These are phyloP conservation scores for Aspergillus ruber DNA, from an alignment of 2,329 filamentous ascomycete genomes.

Conservation along the genomic window DNA sequence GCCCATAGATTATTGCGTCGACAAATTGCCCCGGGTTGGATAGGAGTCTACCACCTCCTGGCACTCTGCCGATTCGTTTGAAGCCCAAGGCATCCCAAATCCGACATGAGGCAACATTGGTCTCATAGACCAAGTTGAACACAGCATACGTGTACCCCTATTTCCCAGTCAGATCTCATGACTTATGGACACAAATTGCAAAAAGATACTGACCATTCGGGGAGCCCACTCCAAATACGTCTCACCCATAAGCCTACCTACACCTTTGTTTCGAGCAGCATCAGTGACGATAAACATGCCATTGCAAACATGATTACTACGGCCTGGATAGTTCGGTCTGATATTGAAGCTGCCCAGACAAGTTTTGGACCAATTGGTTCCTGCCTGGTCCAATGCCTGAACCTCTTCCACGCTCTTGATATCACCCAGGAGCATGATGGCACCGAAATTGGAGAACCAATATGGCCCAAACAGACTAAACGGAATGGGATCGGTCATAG, in stretches of 20 bases:
- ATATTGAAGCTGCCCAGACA: constrained; percentile 90
- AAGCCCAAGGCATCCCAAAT: constrained; percentile 92
- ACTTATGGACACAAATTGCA: constrained; percentile 24
- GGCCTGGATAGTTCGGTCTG: constrained; percentile 86
- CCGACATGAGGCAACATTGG: constrained; percentile 79
- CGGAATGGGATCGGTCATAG: constrained; percentile 71
- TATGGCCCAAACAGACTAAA: constrained; percentile 71
- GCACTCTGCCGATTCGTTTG: constrained; percentile 81
- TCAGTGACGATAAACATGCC: constrained; percentile 69
- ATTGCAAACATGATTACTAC: constrained; percentile 83
- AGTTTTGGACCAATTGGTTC: constrained; percentile 68
- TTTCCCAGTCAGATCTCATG: constrained; percentile 13
- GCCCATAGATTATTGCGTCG: constrained; percentile 72
- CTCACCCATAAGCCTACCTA: constrained; percentile 70
- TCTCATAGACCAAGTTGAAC: constrained; percentile 92
- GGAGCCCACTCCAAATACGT: constrained; percentile 72
- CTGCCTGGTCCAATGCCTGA: constrained; percentile 44
- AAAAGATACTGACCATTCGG: constrained; percentile 42
- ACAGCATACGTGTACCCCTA: constrained; percentile 84
- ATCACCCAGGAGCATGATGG: constrained; percentile 77
- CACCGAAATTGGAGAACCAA: constrained; percentile 88
- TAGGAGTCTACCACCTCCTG: constrained; percentile 62
- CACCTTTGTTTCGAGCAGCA: constrained; percentile 65
- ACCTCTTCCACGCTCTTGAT: constrained; percentile 57
- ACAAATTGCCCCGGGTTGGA: constrained; percentile 63